A percentile compares a stretch with the other conserved stretches of the same genome.
Evolutionary conservation across 75 land plant species (phyloP).

Genomic region (Isoetes taiwanensis): DNA sequence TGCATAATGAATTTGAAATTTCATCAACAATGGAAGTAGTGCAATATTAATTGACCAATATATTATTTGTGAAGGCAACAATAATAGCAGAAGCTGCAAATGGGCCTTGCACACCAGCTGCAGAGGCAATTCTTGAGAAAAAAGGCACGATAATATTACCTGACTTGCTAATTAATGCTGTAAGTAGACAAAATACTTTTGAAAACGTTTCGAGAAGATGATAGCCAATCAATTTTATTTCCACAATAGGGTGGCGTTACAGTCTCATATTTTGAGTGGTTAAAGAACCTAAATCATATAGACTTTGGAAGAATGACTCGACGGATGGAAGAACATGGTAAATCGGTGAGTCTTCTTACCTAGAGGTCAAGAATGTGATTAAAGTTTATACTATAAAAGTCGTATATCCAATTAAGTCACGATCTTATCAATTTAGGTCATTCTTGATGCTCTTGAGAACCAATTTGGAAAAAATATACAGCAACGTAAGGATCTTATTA

Average conservation of each 20-base stretch:
- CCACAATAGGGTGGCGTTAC: neutral
- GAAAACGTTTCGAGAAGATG: neutral
- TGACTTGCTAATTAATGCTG: conserved; percentile 1
- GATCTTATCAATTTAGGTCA: neutral
- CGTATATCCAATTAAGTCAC: neutral
- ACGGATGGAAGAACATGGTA: neutral
- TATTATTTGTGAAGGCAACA: neutral
- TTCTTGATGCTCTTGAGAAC: neutral
- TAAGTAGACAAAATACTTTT: neutral
- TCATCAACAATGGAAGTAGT: neutral
- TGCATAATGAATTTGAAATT: no score
- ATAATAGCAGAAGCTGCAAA: conserved; percentile 5
- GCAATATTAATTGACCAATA: neutral
- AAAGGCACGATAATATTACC: conserved; percentile 1
- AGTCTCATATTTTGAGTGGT: conserved; percentile 3
- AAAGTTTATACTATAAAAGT: no score
- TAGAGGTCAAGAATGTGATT: no score
- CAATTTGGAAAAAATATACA: neutral
- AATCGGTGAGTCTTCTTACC: neutral
- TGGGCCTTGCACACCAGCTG: neutral
- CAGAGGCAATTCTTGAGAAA: neutral
- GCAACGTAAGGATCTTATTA: neutral
- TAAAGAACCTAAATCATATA: conserved; percentile 5
- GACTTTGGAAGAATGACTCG: conserved; percentile 2
- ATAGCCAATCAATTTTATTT: neutral